Evolutionary conservation across 2,329 filamentous ascomycete genomes (phyloP).

Genomic region (Onygenales sp.): DNA sequence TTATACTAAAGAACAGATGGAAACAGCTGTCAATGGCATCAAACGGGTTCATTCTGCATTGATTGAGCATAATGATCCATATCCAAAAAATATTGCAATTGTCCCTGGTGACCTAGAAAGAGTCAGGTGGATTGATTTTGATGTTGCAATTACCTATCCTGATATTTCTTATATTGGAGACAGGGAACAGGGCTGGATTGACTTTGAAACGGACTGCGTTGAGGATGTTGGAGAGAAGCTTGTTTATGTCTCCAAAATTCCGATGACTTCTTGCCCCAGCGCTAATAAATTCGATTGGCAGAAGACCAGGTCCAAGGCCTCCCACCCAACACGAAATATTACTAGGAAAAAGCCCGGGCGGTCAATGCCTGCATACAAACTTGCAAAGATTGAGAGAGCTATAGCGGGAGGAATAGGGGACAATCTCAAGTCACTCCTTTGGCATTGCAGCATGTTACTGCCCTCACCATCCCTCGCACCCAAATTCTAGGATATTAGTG

Average conservation of each 20-base stretch:
- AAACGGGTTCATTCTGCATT: slow-evolving; percentile 9
- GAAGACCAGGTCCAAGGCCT: slow-evolving; percentile 8
- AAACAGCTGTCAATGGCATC: slow-evolving; percentile 7
- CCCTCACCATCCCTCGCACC: no score
- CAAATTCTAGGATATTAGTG: no score
- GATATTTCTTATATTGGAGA: neutral
- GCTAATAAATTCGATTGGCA: slow-evolving; percentile 7
- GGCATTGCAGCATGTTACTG: no score
- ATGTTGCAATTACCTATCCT: neutral
- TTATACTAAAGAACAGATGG: slow-evolving; percentile 9
- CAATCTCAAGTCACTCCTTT: no score
- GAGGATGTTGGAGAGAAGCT: slow-evolving; percentile 4
- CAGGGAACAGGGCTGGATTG: neutral
- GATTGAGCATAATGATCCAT: slow-evolving; percentile 11
- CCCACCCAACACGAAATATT: slow-evolving; percentile 10
- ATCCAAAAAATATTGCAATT: slow-evolving; percentile 12
- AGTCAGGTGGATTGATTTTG: slow-evolving; percentile 7
- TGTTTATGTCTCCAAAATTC: slow-evolving; percentile 4
- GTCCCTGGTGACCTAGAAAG: slow-evolving; percentile 1
- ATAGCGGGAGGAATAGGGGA: no score
- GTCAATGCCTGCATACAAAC: no score
- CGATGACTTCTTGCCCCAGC: neutral
- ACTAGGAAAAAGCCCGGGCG: neutral
- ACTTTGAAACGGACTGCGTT: neutral
- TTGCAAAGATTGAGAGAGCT: no score